A percentile compares a stretch with the other conserved stretches of the same genome.
phyloP scores from a whole-genome alignment of 2,329 filamentous ascomycete genomes.

The Aspergillus sojae region DNA sequence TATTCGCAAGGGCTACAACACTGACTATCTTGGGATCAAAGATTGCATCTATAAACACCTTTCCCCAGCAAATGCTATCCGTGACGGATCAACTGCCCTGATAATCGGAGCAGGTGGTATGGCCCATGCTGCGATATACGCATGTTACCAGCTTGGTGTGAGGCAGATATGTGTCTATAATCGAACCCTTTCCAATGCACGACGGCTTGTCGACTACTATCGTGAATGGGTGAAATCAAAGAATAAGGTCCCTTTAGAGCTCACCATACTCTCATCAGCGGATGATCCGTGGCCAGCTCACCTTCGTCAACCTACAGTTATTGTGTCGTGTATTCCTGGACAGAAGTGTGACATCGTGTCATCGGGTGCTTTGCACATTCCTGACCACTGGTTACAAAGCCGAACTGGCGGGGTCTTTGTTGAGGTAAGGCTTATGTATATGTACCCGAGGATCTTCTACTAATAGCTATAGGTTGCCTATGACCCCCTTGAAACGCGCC shows the following conservation, averaged over 20 bases:
- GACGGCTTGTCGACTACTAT: background rate
- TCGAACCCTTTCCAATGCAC: background rate
- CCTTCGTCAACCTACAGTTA: background rate
- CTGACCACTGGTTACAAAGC: background rate
- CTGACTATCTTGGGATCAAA: background rate
- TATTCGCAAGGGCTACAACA: background rate
- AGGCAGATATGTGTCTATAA: background rate
- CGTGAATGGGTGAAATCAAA: background rate
- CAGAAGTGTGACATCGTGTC: background rate
- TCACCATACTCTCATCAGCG: background rate
- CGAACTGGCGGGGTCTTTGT: background rate
- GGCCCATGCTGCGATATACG: background rate
- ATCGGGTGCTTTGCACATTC: background rate
- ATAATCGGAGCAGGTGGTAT: background rate
- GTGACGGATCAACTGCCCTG: background rate
- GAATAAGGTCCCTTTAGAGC: background rate
- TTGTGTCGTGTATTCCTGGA: background rate
- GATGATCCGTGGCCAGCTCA: background rate
- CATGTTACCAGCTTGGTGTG: background rate
- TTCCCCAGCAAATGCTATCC: background rate
- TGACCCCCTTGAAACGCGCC: background rate
- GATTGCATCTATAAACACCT: background rate
- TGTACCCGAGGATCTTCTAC: background rate
- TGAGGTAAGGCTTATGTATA: background rate
- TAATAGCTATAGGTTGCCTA: background rate